A percentile compares a stretch with the other conserved stretches of the same genome.
phyloP scores from a whole-genome alignment of 2,329 filamentous ascomycete species.

The Pestalotiopsis sp. region DNA sequence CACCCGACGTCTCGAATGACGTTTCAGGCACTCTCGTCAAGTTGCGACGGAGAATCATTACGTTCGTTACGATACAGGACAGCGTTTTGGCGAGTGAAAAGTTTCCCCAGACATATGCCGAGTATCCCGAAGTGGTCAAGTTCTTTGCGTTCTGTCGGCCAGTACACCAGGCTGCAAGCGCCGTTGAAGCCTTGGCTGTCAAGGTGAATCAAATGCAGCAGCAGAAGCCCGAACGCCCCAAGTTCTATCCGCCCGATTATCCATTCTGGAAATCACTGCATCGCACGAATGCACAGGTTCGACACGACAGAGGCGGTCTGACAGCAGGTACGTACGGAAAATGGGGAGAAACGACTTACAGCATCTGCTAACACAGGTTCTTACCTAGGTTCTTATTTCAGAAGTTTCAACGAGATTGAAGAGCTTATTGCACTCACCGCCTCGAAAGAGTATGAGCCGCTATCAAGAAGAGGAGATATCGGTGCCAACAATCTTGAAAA shows the following conservation, averaged over 20 bases:
- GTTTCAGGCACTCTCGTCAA: slow-evolving; percentile 40
- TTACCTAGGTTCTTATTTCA: slow-evolving; percentile 39
- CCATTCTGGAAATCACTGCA: slow-evolving; percentile 56
- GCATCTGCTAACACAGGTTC: background rate
- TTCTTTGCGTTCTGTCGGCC: slow-evolving; percentile 59
- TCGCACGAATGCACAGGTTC: slow-evolving; percentile 58
- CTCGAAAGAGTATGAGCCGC: slow-evolving; percentile 38
- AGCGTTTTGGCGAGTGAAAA: slow-evolving; percentile 47
- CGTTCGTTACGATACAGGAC: slow-evolving; percentile 51
- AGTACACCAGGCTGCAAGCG: slow-evolving; percentile 53
- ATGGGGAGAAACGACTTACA: background rate
- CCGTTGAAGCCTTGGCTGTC: slow-evolving; percentile 47
- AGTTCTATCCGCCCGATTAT: slow-evolving; percentile 55
- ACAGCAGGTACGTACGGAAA: slow-evolving; percentile 48
- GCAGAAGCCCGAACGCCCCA: slow-evolving; percentile 38
- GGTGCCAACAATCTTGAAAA: slow-evolving; percentile 30
- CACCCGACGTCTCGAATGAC: slow-evolving; percentile 44
- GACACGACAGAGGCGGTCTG: slow-evolving; percentile 61
- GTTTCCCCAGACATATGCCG: slow-evolving; percentile 47
- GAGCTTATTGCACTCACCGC: slow-evolving; percentile 46
- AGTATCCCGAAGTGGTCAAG: slow-evolving; percentile 53
- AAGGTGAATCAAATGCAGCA: slow-evolving; percentile 53
- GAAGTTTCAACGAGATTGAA: slow-evolving; percentile 47
- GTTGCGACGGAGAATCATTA: slow-evolving; percentile 45
- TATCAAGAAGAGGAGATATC: slow-evolving; percentile 27